Conservation (phyloP, 164 flowering plant genomes). For the Vitis vinifera region DNA sequence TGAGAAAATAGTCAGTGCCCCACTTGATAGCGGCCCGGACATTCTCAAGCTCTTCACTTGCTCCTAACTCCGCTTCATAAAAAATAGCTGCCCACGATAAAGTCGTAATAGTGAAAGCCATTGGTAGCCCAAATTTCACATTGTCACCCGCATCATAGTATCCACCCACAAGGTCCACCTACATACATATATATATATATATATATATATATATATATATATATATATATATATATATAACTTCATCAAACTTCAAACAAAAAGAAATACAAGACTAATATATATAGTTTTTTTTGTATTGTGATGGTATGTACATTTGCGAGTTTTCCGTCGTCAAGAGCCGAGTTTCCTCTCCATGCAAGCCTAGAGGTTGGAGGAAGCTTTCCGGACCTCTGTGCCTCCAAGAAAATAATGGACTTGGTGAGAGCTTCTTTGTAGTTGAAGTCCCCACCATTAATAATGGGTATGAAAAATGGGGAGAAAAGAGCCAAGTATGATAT, state of each 20-base stretch:
- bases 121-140: conserved; percentile 84
- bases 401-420: conserved; percentile 76
- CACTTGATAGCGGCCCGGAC: conserved; percentile 54
- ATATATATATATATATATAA: not conserved
- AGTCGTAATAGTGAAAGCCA: conserved; percentile 90
- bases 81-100: conserved; percentile 63
- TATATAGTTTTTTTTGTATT: no score
- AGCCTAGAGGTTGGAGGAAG: conserved; percentile 58
- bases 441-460: conserved; percentile 33
- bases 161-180: conserved; percentile 86
- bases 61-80: conserved; percentile 48
- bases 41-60: conserved; percentile 60
- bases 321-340: conserved; percentile 66
- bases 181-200: not conserved
- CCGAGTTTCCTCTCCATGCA: conserved; percentile 84
- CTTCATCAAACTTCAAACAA: no score
- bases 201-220: not conserved
- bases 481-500: no score
- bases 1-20: conserved; percentile 92
- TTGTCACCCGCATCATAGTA: conserved; percentile 98
- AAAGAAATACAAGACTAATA: no score
- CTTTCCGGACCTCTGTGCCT: conserved; percentile 87
- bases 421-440: conserved; percentile 78
- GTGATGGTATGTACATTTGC: conserved; percentile 35
- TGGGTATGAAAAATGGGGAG: no score